Evolutionary conservation across 1,284 basidiomycete species (phyloP).

Genomic region (Trametes polyzona): DNA sequence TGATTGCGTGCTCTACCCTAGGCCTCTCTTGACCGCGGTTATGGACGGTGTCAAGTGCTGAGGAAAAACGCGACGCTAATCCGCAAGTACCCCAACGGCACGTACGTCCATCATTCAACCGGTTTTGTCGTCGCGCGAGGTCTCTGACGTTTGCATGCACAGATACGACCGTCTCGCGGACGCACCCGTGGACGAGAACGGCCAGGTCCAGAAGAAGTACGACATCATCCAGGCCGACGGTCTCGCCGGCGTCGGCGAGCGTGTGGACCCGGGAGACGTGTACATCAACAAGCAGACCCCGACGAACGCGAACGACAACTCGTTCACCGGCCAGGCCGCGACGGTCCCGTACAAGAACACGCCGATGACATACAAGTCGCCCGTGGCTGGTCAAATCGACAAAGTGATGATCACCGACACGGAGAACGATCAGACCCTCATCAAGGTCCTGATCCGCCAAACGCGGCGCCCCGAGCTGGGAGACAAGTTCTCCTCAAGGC

Average conservation of each 20-base stretch:
- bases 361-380: slow-evolving; percentile 91
- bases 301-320: slow-evolving; percentile 85
- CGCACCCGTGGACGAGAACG: slow-evolving; percentile 85
- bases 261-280: slow-evolving; percentile 91
- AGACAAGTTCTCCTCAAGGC: slow-evolving; percentile 98
- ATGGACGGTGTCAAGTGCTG: slow-evolving; percentile 96
- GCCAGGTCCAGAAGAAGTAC: slow-evolving; percentile 80
- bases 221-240: slow-evolving; percentile 93
- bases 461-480: slow-evolving; percentile 96
- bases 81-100: slow-evolving; percentile 96
- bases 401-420: slow-evolving; percentile 98
- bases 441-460: slow-evolving; percentile 98
- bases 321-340: slow-evolving; percentile 79
- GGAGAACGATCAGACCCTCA: slow-evolving; percentile 93
- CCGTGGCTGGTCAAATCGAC: slow-evolving; percentile 93
- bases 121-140: not conserved
- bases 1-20: slow-evolving; percentile 35
- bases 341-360: slow-evolving; percentile 87
- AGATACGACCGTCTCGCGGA: slow-evolving; percentile 95
- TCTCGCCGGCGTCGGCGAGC: slow-evolving; percentile 92
- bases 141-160: not conserved
- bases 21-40: slow-evolving; percentile 96
- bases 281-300: slow-evolving; percentile 98
- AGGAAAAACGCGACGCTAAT: slow-evolving; percentile 95
- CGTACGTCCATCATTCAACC: slow-evolving; percentile 57